Evolutionary conservation across 306 rosid genomes (phyloP).

Genomic region (Trichosanthes cucumerina): DNA sequence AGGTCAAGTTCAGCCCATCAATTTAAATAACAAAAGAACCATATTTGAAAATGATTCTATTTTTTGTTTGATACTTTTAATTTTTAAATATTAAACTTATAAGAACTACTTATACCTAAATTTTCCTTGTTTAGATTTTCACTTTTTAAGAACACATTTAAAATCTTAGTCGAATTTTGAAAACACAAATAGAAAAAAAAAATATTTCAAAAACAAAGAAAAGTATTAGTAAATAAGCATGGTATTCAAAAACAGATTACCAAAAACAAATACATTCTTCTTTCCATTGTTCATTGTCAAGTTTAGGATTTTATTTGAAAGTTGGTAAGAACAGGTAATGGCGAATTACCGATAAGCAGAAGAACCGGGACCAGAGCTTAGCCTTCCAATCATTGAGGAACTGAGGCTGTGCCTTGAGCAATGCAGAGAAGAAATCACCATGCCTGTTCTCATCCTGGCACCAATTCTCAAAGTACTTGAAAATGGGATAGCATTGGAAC

Average conservation of each 20-base stretch:
- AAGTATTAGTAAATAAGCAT: background rate
- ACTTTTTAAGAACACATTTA: background rate
- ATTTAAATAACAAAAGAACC: background rate
- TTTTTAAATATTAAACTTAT: background rate
- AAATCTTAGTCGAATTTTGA: background rate
- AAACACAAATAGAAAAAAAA: background rate
- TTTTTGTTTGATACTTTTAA: background rate
- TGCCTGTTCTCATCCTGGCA: slow-evolving; percentile 99
- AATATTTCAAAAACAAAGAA: background rate
- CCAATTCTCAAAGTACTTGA: slow-evolving; percentile 98
- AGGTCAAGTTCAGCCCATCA: background rate
- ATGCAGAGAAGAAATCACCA: slow-evolving; percentile 96
- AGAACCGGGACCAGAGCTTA: slow-evolving; percentile 87
- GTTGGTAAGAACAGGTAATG: background rate
- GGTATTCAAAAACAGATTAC: background rate
- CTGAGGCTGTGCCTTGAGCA: slow-evolving; percentile 98
- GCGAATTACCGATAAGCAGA: slow-evolving; percentile 78
- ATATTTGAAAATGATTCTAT: background rate
- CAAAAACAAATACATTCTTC: background rate
- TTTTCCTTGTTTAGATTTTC: background rate
- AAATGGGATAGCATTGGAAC: slow-evolving; percentile 93
- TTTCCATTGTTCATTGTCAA: background rate
- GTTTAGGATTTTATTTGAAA: background rate
- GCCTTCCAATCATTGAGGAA: slow-evolving; percentile 99
- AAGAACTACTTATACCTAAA: background rate